Conservation (phyloP, 2,329 filamentous ascomycete species). For the Arthrobotrys conoides region DNA sequence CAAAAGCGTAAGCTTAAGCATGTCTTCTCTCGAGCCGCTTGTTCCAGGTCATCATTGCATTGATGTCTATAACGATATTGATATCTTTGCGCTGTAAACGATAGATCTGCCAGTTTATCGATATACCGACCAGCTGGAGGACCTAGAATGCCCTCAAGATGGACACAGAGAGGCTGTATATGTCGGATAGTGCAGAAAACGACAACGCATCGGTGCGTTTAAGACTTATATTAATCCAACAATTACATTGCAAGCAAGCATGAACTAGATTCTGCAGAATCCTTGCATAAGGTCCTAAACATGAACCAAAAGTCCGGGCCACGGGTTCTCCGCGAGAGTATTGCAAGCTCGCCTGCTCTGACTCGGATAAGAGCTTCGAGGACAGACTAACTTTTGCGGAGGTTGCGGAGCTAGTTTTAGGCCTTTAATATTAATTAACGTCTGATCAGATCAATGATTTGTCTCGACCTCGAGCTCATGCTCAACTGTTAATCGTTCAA, state of each 20-base stretch:
- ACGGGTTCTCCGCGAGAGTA: background rate
- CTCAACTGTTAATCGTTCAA: too few relatives aligned
- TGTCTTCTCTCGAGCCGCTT: background rate
- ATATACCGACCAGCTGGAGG: too few relatives aligned
- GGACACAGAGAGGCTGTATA: background rate
- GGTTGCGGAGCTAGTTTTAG: constrained; percentile 37
- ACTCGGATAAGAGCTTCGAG: background rate
- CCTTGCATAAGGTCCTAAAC: constrained; percentile 20
- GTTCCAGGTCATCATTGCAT: constrained; percentile 44
- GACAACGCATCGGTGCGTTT: constrained; percentile 51
- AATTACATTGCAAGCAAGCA: background rate
- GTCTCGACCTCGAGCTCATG: background rate
- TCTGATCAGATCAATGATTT: background rate
- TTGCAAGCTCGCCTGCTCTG: background rate
- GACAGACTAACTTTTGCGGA: constrained; percentile 15
- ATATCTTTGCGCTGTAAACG: background rate
- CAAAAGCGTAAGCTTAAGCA: constrained; percentile 14
- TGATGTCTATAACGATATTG: constrained; percentile 1
- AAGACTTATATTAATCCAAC: constrained; percentile 27
- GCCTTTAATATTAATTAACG: background rate
- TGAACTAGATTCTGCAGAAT: constrained; percentile 11
- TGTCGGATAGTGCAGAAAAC: background rate
- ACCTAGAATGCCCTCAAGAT: too few relatives aligned
- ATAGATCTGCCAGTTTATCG: background rate
- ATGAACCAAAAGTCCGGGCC: constrained; percentile 16